Evolutionary conservation across 106 monocot species (phyloP).

Genomic region (Dioscorea dumetorum): DNA sequence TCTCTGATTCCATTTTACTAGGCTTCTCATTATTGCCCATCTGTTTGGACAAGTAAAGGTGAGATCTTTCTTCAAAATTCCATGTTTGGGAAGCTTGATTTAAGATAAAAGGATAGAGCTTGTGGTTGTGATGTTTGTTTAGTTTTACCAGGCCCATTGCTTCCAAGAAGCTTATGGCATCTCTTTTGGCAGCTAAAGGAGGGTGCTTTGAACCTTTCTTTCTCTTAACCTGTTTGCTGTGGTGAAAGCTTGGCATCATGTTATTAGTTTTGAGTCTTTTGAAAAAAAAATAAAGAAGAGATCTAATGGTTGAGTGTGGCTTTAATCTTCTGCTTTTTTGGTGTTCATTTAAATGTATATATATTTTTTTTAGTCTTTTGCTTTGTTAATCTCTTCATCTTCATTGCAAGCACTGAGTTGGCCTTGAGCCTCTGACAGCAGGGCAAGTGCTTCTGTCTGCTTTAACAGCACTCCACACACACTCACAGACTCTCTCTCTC

Average conservation of each 20-base stretch:
- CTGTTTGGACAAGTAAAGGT: background rate
- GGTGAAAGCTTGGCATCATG: no score
- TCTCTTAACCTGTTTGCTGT: no score
- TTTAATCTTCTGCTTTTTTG: background rate
- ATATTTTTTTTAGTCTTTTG: background rate
- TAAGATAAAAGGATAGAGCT: background rate
- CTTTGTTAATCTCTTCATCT: background rate
- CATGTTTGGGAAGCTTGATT: background rate
- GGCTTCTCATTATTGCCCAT: no score
- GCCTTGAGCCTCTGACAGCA: background rate
- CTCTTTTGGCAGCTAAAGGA: no score
- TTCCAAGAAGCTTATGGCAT: background rate
- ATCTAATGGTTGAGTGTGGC: no score
- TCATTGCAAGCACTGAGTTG: background rate
- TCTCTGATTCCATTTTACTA: no score
- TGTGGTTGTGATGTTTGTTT: background rate
- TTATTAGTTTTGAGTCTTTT: no score
- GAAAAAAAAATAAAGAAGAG: no score
- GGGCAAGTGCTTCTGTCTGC: background rate
- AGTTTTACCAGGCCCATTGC: background rate
- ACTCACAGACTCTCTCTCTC: no score
- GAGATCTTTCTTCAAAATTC: background rate
- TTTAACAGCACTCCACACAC: background rate
- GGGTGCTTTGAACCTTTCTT: no score
- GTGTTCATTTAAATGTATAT: background rate